Evolutionary conservation across 768 basidiomycete genomes (phyloP).

Genomic region (Podaxis carcinomalis): DNA sequence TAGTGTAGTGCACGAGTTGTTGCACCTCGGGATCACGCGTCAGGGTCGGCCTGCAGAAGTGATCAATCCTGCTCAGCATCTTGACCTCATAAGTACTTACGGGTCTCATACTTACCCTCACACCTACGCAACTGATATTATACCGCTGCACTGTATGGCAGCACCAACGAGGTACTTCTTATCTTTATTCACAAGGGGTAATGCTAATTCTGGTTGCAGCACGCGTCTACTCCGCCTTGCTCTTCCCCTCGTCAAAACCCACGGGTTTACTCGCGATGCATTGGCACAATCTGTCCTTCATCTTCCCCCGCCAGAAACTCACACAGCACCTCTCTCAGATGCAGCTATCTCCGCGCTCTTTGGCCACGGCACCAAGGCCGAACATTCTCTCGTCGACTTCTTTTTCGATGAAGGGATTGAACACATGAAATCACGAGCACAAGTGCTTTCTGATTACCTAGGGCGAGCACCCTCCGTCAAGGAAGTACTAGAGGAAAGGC

Average conservation of each 20-base stretch:
- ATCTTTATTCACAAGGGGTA: background rate
- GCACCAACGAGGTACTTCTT: background rate
- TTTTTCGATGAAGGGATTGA: conserved; percentile 68
- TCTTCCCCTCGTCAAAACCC: conserved; percentile 54
- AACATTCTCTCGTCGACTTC: conserved; percentile 58
- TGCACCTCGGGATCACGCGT: too few relatives aligned
- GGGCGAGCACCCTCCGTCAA: conserved; percentile 30
- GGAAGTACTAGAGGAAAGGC: conserved; percentile 49
- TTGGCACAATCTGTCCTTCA: conserved; percentile 60
- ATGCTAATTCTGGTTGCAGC: conserved; percentile 14
- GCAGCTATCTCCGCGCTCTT: conserved; percentile 69
- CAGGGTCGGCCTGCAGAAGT: too few relatives aligned
- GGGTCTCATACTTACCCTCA: too few relatives aligned
- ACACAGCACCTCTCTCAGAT: conserved; percentile 62
- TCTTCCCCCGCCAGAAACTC: conserved; percentile 42
- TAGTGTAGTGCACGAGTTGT: too few relatives aligned
- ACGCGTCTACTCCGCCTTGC: conserved; percentile 53
- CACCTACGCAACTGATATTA: too few relatives aligned
- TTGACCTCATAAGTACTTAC: too few relatives aligned
- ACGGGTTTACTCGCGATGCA: conserved; percentile 74
- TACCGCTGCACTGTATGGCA: background rate
- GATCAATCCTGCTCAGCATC: too few relatives aligned
- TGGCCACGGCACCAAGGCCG: conserved; percentile 63
- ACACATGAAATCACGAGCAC: conserved; percentile 34
- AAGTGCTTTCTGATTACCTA: conserved; percentile 4